Evolutionary conservation across 371 early-diverging fungal species (phyloP), one percentile per base, ranked within the genome.

Genomic region (Mortierella sp.): DNA sequence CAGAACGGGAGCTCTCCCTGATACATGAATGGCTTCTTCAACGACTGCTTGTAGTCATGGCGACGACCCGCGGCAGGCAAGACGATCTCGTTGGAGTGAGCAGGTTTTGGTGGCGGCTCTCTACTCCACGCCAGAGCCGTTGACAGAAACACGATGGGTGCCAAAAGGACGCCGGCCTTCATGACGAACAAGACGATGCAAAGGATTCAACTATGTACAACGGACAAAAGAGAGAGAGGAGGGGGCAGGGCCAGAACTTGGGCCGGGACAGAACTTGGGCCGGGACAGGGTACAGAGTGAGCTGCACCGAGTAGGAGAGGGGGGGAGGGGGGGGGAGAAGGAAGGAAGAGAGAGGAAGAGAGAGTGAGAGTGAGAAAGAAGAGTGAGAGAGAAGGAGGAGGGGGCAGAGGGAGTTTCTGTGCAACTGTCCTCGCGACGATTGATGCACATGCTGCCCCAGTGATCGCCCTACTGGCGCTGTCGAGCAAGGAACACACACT

Each of bases 1-100:
- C 78, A 76, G 60, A 62, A 70, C 1, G 78, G 78, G 14, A 69
- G 23, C 14, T 38, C 63, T 12, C 59, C 70, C 23, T 65, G 57
- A 34, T 65, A 70, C 59, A 49, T 41, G 63, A 70, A 76, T 8
- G 78, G 78, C 43, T 69, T 70, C 60, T 76, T 76, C 59, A 76
- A 23, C 13, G 78, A 76, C 30, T 76, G 78, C 50, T 70, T 76
- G 54, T 76, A 76, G 42, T 76, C 78, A 31, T 58, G 50, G 12
- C 78, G 78, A 23, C 78, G 70, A 3, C 38, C 26, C 14, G 45
- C 19, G 8, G 67, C 48, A 18, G 70, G 66, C 10, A 42, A 38
- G 34, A 26, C 57, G 3, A 21, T 1, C 14, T 59, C 54, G 24
- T 50, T 55, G 5, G 39, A 26, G n/a, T 31, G 27, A 18, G 46